phyloP scores from a whole-genome alignment of 2,329 filamentous ascomycete genomes.

The Pestalotiopsis sp. region DNA sequence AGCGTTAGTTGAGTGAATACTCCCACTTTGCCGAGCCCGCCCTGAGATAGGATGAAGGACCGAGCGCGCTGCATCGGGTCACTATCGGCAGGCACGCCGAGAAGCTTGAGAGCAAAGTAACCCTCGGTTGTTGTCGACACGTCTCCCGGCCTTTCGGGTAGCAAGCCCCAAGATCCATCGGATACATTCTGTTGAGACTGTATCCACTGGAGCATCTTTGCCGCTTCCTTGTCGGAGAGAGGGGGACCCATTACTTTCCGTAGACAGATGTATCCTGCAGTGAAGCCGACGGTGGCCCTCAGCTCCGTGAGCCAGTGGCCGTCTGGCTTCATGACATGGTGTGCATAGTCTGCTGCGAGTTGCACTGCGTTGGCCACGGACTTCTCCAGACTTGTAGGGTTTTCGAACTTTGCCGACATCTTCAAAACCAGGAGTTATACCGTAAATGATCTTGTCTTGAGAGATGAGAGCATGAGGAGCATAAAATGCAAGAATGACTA shows the following conservation, averaged over 20 bases:
- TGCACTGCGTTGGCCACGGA: not conserved
- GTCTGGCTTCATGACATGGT: slow-evolving; percentile 1
- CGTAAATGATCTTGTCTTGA: not conserved
- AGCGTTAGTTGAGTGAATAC: slow-evolving; percentile 5
- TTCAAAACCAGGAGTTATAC: not conserved
- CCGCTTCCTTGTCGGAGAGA: not conserved
- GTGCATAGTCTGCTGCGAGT: slow-evolving; percentile 2
- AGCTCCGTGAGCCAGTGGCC: slow-evolving; percentile 11
- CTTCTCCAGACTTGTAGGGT: not conserved
- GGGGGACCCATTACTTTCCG: not conserved
- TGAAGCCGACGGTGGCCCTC: not conserved
- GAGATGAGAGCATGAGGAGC: not conserved
- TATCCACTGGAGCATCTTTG: not conserved
- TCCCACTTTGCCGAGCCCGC: not conserved
- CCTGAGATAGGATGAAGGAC: not conserved
- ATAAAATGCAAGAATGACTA: too few relatives aligned
- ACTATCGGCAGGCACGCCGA: not conserved
- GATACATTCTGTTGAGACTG: not conserved
- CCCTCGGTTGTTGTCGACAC: not conserved
- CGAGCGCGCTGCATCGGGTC: not conserved
- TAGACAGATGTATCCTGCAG: slow-evolving; percentile 7
- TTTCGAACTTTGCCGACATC: not conserved
- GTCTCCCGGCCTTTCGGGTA: not conserved
- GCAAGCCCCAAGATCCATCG: slow-evolving; percentile 8
- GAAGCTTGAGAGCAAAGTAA: slow-evolving; percentile 8